Evolutionary conservation across 768 basidiomycete species (phyloP).

Genomic region (Panellus pusillus): DNA sequence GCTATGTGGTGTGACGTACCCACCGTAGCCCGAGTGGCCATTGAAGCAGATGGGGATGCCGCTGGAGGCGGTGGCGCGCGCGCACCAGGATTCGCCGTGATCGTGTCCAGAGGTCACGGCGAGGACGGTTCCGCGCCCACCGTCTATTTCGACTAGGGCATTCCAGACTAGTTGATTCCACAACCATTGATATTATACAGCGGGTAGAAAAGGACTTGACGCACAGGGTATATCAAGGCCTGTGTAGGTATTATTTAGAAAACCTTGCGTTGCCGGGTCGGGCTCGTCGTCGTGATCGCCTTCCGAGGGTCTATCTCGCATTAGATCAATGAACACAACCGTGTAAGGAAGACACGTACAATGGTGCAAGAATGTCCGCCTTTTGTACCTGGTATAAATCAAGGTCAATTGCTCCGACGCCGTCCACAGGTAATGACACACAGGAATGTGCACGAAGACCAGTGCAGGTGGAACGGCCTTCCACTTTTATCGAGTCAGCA

Average conservation of each 20-base stretch:
- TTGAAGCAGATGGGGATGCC: conserved; percentile 23
- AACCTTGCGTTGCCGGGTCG: conserved; percentile 21
- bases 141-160: conserved; percentile 17
- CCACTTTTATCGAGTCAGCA: conserved; percentile 14
- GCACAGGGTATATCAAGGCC: conserved; percentile 20
- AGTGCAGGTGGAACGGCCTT: conserved; percentile 17
- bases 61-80: conserved; percentile 12
- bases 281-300: conserved; percentile 23
- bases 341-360: conserved; percentile 6
- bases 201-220: neutral
- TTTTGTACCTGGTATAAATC: conserved; percentile 13
- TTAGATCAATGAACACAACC: neutral
- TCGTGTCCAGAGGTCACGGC: conserved; percentile 23
- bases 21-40: conserved; percentile 23
- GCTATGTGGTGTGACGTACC: conserved; percentile 20
- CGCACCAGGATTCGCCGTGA: conserved; percentile 25
- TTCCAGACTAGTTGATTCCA: conserved; percentile 14
- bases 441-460: conserved; percentile 22
- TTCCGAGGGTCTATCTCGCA: conserved; percentile 6
- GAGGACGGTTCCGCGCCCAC: conserved; percentile 16
- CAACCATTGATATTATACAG: too few species aligned
- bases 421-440: neutral
- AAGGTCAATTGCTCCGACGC: neutral
- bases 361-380: conserved; percentile 17
- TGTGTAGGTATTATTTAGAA: conserved; percentile 21